phyloP scores from a whole-genome alignment of 306 rosid genomes.

The Abrus precatorius region DNA sequence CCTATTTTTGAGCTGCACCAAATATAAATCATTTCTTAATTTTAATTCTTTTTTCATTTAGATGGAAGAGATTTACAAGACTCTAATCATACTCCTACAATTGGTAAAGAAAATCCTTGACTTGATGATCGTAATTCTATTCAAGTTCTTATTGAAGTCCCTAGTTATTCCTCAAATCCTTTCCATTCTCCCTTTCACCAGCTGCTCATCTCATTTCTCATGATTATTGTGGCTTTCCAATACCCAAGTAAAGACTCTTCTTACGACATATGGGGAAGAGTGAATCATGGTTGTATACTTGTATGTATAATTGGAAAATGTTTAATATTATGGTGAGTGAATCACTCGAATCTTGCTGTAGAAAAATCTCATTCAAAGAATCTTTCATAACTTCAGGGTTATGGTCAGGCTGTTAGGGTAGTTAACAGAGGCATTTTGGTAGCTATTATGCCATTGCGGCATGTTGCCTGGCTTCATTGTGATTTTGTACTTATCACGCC shows the following conservation, averaged over 20 bases:
- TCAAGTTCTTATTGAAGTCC: neutral
- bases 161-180: constrained; percentile 9
- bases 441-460: neutral
- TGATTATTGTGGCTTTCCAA: neutral
- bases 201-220: constrained; percentile 1
- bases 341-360: constrained; percentile 5
- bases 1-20: constrained; percentile 28
- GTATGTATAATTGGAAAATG: neutral
- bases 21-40: neutral
- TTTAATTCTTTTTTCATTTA: constrained; percentile 1
- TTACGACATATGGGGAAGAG: neutral
- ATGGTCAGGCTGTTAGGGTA: neutral
- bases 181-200: constrained; percentile 1
- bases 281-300: neutral
- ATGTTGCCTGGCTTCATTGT: neutral
- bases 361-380: neutral
- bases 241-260: neutral
- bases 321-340: neutral
- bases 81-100: neutral
- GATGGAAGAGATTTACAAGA: constrained; percentile 13
- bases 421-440: neutral
- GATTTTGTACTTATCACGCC: neutral
- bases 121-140: constrained; percentile 5
- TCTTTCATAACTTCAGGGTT: constrained; percentile 19
- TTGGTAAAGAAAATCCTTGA: constrained; percentile 28